Percentiles rank a stretch among this genome's conserved stretches.
phyloP scores from a whole-genome alignment of 106 monocot species.

The Dendrobium nobile region DNA sequence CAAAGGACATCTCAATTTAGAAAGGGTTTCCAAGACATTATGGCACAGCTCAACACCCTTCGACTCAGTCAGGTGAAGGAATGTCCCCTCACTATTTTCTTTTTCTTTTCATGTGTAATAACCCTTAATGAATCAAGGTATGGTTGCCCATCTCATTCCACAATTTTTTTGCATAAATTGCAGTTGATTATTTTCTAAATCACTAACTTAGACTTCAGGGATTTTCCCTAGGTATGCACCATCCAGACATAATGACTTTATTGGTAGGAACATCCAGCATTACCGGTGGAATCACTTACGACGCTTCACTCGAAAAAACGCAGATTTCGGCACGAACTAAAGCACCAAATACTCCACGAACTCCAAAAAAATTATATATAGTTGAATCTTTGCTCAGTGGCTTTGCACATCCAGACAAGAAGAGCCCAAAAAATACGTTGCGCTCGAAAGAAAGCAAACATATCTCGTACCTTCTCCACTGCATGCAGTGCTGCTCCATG shows the following conservation, averaged over 20 bases:
- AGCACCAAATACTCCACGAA: background rate
- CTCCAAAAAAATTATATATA: background rate
- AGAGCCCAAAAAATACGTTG: background rate
- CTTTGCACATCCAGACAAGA: background rate
- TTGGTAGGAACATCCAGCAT: background rate
- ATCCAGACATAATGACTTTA: background rate
- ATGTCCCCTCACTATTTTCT: background rate
- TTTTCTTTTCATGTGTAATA: background rate
- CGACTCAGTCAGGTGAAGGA: background rate
- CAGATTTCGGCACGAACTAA: background rate
- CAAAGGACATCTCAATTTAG: background rate
- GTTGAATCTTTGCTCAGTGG: background rate
- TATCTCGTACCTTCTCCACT: conserved; percentile 63
- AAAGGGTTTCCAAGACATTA: background rate
- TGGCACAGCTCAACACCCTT: background rate
- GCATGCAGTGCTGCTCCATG: conserved; percentile 96
- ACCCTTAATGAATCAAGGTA: background rate
- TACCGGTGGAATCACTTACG: background rate
- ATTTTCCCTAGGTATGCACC: background rate
- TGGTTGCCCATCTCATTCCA: background rate
- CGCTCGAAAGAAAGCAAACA: background rate
- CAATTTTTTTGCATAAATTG: background rate
- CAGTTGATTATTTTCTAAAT: background rate
- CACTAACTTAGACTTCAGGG: background rate
- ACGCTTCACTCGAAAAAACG: background rate